Evolutionary conservation across 2,329 filamentous ascomycete genomes (phyloP).

Genomic region (Mycocentrospora acerina): DNA sequence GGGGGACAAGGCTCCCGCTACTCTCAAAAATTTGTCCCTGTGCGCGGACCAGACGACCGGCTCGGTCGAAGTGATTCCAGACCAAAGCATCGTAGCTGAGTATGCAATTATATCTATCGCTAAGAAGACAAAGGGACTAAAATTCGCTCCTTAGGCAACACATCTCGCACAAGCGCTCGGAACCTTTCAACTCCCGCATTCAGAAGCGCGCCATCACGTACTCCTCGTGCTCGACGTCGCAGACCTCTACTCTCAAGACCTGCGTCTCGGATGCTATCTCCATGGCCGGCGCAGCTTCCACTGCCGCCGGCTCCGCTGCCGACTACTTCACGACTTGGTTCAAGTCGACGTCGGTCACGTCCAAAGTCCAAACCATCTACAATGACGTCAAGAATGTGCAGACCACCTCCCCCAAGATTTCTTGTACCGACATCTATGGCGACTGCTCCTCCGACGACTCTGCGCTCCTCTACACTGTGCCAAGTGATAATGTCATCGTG

Average conservation of each 20-base stretch:
- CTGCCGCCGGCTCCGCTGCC: constrained; percentile 9
- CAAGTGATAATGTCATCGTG: constrained; percentile 6
- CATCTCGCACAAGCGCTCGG: constrained; percentile 12
- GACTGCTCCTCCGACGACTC: constrained; percentile 10
- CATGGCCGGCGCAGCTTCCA: constrained; percentile 14
- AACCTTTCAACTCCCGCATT: constrained; percentile 8
- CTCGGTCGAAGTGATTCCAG: constrained; percentile 7
- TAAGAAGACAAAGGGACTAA: background rate
- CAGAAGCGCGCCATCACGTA: constrained; percentile 16
- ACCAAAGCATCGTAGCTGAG: constrained; percentile 7
- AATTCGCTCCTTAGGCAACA: constrained; percentile 6
- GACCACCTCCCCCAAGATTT: constrained; percentile 14
- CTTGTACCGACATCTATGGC: constrained; percentile 13
- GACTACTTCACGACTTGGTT: constrained; percentile 18
- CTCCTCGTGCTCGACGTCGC: constrained; percentile 14
- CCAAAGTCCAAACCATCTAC: constrained; percentile 15
- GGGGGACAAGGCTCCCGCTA: constrained; percentile 6
- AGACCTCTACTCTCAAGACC: constrained; percentile 11
- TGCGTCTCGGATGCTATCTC: constrained; percentile 13
- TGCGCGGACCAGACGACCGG: constrained; percentile 8
- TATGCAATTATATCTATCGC: background rate
- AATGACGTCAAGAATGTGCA: constrained; percentile 15
- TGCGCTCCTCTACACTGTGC: constrained; percentile 12
- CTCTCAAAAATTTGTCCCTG: constrained; percentile 5
- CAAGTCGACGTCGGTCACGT: constrained; percentile 13